Evolutionary conservation across 2,329 filamentous ascomycete genomes (phyloP).

Genomic region (Hyphodiscus sp.): DNA sequence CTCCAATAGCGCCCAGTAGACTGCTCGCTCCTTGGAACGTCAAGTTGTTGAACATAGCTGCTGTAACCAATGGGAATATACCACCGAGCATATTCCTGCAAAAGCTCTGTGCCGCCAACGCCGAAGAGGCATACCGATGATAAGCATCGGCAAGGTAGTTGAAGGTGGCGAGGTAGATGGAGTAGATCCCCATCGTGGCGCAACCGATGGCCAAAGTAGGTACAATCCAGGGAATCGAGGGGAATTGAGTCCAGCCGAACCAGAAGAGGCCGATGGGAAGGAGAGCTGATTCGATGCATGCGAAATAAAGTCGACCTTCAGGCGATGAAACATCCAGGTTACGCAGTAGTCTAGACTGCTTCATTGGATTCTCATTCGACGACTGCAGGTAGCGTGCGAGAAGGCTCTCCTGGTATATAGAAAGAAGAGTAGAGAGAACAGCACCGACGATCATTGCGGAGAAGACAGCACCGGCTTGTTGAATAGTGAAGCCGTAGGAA

Average conservation of each 20-base stretch:
- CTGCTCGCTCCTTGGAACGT: slow-evolving; percentile 66
- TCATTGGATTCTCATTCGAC: slow-evolving; percentile 11
- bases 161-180: slow-evolving; percentile 81
- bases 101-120: slow-evolving; percentile 79
- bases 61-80: slow-evolving; percentile 71
- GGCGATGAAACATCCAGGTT: slow-evolving; percentile 41
- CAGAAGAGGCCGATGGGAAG: slow-evolving; percentile 77
- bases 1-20: slow-evolving; percentile 65
- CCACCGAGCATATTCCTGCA: slow-evolving; percentile 81
- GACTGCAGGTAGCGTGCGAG: slow-evolving; percentile 41
- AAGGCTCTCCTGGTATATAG: slow-evolving; percentile 66
- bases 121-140: slow-evolving; percentile 76
- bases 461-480: slow-evolving; percentile 68
- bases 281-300: slow-evolving; percentile 67
- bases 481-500: slow-evolving; percentile 60
- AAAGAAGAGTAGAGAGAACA: slow-evolving; percentile 58
- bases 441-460: slow-evolving; percentile 62
- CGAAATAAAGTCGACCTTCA: slow-evolving; percentile 77
- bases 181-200: slow-evolving; percentile 80
- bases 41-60: slow-evolving; percentile 64
- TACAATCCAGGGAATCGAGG: slow-evolving; percentile 62
- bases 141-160: slow-evolving; percentile 91
- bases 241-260: slow-evolving; percentile 61
- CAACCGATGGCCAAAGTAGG: slow-evolving; percentile 64
- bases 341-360: slow-evolving; percentile 12